A percentile compares a stretch with the other conserved stretches of the same genome.
Conservation (phyloP, 768 basidiomycete species). For the Coprinellus micaceus region DNA sequence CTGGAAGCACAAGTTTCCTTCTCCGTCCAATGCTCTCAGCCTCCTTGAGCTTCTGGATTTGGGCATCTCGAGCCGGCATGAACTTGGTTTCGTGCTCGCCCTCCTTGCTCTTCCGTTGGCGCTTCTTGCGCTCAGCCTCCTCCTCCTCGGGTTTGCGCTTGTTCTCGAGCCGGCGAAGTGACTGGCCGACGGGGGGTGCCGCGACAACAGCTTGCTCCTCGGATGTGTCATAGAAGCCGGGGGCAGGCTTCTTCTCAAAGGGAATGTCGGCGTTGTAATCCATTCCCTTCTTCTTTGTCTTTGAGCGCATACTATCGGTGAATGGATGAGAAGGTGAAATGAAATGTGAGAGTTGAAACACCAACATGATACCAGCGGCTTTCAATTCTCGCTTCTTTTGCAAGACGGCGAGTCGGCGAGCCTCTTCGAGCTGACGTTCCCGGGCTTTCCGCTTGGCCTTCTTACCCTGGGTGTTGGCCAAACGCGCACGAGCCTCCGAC, state of each 20-base stretch:
- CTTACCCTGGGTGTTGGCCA: slow-evolving; percentile 99
- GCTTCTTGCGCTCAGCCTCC: slow-evolving; percentile 89
- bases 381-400: slow-evolving; percentile 98
- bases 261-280: slow-evolving; percentile 99
- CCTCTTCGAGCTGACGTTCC: slow-evolving; percentile 96
- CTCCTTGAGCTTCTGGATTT: slow-evolving; percentile 97
- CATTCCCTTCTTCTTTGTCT: slow-evolving; percentile 97
- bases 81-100: slow-evolving; percentile 88
- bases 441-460: slow-evolving; percentile 99
- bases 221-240: slow-evolving; percentile 95
- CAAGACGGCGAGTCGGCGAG: slow-evolving; percentile 85
- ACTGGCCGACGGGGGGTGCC: slow-evolving; percentile 88
- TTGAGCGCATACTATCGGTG: slow-evolving; percentile 80
- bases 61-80: slow-evolving; percentile 92
- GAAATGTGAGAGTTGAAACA: slow-evolving; percentile 14
- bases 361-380: slow-evolving; percentile 94
- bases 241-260: slow-evolving; percentile 93
- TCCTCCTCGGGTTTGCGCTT: slow-evolving; percentile 94
- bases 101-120: slow-evolving; percentile 74
- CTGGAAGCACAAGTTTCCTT: slow-evolving; percentile 78
- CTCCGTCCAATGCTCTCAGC: slow-evolving; percentile 92
- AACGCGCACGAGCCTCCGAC: slow-evolving; percentile 94
- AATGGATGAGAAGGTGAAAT: neutral
- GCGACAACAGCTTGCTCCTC: slow-evolving; percentile 88
- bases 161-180: slow-evolving; percentile 87